Percentiles rank a stretch among this genome's conserved stretches.
These are phyloP conservation scores for Acacia crassicarpa DNA, from an alignment of 306 rosid species.

Conservation along the genomic window DNA sequence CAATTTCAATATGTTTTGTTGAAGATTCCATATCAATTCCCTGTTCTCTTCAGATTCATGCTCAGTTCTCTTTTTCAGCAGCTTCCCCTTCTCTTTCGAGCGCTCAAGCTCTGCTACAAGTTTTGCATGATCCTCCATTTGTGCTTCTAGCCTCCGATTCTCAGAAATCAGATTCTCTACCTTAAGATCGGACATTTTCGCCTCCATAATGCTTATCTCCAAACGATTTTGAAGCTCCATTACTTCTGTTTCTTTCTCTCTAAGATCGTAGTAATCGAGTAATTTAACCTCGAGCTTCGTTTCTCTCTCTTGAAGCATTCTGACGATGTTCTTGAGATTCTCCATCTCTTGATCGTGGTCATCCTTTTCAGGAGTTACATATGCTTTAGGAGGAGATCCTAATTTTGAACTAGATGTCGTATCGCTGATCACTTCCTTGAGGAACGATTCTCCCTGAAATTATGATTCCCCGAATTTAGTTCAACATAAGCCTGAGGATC, in stretches of 20 bases:
- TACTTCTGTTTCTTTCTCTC: slow-evolving; percentile 72
- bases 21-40: slow-evolving; percentile 56
- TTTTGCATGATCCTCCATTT: slow-evolving; percentile 53
- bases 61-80: slow-evolving; percentile 58
- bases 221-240: slow-evolving; percentile 79
- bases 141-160: slow-evolving; percentile 60
- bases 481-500: too few relatives aligned
- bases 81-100: slow-evolving; percentile 49
- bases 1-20: slow-evolving; percentile 56
- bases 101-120: slow-evolving; percentile 66
- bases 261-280: slow-evolving; percentile 81
- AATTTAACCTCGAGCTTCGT: slow-evolving; percentile 68
- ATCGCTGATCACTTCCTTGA: slow-evolving; percentile 27
- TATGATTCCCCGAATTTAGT: not conserved
- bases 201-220: slow-evolving; percentile 72
- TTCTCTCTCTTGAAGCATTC: slow-evolving; percentile 76
- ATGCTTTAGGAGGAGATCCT: slow-evolving; percentile 44
- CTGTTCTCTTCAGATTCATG: slow-evolving; percentile 60
- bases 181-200: slow-evolving; percentile 73
- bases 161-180: slow-evolving; percentile 69
- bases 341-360: slow-evolving; percentile 64
- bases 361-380: slow-evolving; percentile 41
- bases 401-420: slow-evolving; percentile 10
- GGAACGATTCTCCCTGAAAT: slow-evolving; percentile 59
- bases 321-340: slow-evolving; percentile 58